Evolutionary conservation across 352 stramenopile species (phyloP).

Genomic region (Blastocystis hominis): DNA sequence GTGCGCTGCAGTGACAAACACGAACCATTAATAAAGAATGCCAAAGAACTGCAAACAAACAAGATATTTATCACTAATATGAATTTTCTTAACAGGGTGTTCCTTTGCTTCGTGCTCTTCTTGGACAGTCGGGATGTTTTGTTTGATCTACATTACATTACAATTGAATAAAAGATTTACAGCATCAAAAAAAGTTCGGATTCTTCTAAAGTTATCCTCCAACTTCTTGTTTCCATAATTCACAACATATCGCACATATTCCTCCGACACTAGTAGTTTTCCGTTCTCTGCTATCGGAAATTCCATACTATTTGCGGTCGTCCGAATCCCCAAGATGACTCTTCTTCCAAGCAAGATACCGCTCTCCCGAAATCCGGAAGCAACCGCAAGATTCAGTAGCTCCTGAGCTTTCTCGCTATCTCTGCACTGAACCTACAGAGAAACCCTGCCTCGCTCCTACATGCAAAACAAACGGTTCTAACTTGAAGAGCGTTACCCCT

Average conservation of each 20-base stretch:
- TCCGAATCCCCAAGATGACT: slow-evolving; percentile 78
- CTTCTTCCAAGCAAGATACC: slow-evolving; percentile 71
- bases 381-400: slow-evolving; percentile 72
- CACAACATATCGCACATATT: slow-evolving; percentile 59
- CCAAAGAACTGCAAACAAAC: background rate
- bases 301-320: slow-evolving; percentile 73
- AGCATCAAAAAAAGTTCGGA: slow-evolving; percentile 5
- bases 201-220: slow-evolving; percentile 2
- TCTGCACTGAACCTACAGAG: slow-evolving; percentile 67
- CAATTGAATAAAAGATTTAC: background rate
- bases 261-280: slow-evolving; percentile 67
- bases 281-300: slow-evolving; percentile 70
- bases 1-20: slow-evolving; percentile 61
- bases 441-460: background rate
- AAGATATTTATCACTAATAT: background rate
- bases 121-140: background rate
- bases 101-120: background rate
- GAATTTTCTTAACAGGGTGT: background rate
- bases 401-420: slow-evolving; percentile 70
- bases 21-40: background rate
- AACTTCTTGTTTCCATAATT: slow-evolving; percentile 34
- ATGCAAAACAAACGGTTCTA: slow-evolving; percentile 81
- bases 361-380: slow-evolving; percentile 74
- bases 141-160: background rate
- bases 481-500: slow-evolving; percentile 69